Conservation (phyloP, 768 basidiomycete species). For the Phanerochaete carnosa region DNA sequence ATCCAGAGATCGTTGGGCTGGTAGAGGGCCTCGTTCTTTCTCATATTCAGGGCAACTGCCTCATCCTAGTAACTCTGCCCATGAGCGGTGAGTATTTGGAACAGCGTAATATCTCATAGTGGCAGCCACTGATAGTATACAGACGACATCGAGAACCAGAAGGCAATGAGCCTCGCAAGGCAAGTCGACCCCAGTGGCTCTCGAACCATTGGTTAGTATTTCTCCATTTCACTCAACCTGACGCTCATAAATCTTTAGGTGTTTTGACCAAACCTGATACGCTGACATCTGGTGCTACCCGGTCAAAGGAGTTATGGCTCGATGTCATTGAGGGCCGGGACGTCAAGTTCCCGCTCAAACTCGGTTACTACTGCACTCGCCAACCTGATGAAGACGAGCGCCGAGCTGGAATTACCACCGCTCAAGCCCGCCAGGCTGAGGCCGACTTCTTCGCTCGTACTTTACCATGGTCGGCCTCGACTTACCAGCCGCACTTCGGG, state of each 20-base stretch:
- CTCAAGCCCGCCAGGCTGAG: constrained; percentile 37
- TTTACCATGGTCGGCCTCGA: constrained; percentile 49
- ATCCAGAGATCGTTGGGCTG: constrained; percentile 38
- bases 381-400: constrained; percentile 64
- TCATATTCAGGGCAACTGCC: constrained; percentile 46
- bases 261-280: constrained; percentile 58
- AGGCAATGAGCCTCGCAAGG: constrained; percentile 45
- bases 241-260: constrained; percentile 27
- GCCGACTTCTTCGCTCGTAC: constrained; percentile 45
- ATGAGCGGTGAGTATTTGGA: constrained; percentile 42
- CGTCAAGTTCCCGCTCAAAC: constrained; percentile 37
- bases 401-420: constrained; percentile 31
- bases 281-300: constrained; percentile 33
- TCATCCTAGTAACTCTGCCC: constrained; percentile 52
- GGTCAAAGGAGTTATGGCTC: constrained; percentile 38
- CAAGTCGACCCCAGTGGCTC: constrained; percentile 42
- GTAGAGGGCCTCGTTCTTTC: constrained; percentile 48
- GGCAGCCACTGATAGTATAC: neutral
- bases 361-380: constrained; percentile 59
- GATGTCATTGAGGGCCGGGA: constrained; percentile 48
- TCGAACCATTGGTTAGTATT: constrained; percentile 48
- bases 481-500: constrained; percentile 49
- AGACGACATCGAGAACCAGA: constrained; percentile 63
- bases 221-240: neutral
- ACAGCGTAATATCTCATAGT: neutral